Conservation (phyloP, 2,329 filamentous ascomycete genomes). For the Fusarium devonianum region DNA sequence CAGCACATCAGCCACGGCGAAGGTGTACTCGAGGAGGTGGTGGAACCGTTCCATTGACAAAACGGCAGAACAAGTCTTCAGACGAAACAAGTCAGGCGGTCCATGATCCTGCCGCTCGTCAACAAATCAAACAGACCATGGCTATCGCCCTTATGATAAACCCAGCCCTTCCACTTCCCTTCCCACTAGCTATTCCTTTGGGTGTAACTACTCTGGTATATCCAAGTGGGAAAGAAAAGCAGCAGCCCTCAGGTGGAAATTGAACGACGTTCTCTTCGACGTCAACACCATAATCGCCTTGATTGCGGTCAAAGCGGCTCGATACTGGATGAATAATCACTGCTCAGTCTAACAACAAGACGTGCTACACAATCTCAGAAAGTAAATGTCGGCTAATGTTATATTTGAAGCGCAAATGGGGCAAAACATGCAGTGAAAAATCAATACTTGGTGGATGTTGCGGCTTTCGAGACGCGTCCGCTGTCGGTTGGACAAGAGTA, state of each 20-base stretch:
- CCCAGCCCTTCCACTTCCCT: slow-evolving; percentile 20
- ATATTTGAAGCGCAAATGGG: too few species aligned
- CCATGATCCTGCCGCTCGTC: slow-evolving; percentile 22
- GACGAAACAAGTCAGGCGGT: slow-evolving; percentile 5
- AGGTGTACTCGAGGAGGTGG: slow-evolving; percentile 12
- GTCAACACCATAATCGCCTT: too few species aligned
- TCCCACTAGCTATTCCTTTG: slow-evolving; percentile 14
- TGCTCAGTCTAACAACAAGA: too few species aligned
- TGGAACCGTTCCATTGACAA: neutral
- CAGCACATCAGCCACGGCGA: neutral
- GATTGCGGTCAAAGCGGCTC: too few species aligned
- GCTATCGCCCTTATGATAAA: slow-evolving; percentile 25
- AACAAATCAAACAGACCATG: slow-evolving; percentile 31
- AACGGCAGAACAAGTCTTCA: neutral
- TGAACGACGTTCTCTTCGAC: too few species aligned
- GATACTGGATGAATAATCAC: too few species aligned
- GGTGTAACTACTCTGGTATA: slow-evolving; percentile 18
- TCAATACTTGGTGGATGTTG: too few species aligned
- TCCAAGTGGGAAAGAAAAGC: neutral
- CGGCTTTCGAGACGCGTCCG: too few species aligned
- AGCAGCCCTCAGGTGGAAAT: neutral
- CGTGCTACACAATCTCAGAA: too few species aligned
- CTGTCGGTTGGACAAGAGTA: too few species aligned
- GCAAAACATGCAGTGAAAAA: too few species aligned
- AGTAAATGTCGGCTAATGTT: too few species aligned